Conservation (phyloP, 306 rosid species). For the Cyamopsis tetragonoloba region DNA sequence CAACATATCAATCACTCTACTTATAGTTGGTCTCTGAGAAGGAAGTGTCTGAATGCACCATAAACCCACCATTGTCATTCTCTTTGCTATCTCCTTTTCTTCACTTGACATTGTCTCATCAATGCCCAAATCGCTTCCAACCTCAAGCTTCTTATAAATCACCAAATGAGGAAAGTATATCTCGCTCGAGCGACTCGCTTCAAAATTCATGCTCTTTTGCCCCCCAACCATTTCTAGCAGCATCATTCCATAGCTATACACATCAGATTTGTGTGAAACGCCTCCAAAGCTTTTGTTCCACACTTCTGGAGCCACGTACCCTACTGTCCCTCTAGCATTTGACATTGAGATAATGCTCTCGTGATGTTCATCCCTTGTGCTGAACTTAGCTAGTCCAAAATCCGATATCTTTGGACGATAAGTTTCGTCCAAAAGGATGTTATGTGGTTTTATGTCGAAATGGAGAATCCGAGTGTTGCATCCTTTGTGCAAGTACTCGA, state of each 20-base stretch:
- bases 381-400: conserved; percentile 42
- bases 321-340: conserved; percentile 40
- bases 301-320: conserved; percentile 40
- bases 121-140: conserved; percentile 22
- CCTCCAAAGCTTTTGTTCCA: conserved; percentile 41
- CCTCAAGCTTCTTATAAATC: conserved; percentile 36
- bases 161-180: conserved; percentile 42
- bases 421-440: conserved; percentile 33
- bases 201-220: conserved; percentile 24
- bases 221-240: conserved; percentile 45
- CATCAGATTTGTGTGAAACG: conserved; percentile 48
- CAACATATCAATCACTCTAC: conserved; percentile 51
- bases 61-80: conserved; percentile 45
- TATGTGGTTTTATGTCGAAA: conserved; percentile 41
- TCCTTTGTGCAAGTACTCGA: conserved; percentile 39
- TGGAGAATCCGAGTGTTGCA: conserved; percentile 36
- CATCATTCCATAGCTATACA: conserved; percentile 47
- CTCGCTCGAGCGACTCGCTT: conserved; percentile 34
- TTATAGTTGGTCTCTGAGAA: conserved; percentile 44
- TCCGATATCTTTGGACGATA: conserved; percentile 32
- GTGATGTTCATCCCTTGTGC: conserved; percentile 28
- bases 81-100: conserved; percentile 42
- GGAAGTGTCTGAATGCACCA: conserved; percentile 54
- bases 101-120: conserved; percentile 2
- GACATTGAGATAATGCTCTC: conserved; percentile 41